Evolutionary conservation across 805 yeast genomes (phyloP).

Genomic region (Cyberlindnera mrakii): DNA sequence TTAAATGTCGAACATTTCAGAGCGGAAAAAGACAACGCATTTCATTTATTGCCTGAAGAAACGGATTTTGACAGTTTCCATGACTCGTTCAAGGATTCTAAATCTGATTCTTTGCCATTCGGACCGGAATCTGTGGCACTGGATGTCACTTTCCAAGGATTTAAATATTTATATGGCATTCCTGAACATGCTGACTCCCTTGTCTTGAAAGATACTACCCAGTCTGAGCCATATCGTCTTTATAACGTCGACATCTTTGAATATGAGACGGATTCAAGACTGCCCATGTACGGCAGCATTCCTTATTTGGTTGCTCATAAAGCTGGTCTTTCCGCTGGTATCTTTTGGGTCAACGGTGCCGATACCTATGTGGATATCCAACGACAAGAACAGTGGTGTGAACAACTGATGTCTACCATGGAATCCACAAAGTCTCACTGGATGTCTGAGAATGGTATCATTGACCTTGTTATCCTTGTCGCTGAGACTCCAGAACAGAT

Average conservation of each 20-base stretch:
- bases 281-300: slow-evolving; percentile 94
- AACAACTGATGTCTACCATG: slow-evolving; percentile 4
- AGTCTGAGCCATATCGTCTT: slow-evolving; percentile 71
- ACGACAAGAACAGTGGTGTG: slow-evolving; percentile 11
- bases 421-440: slow-evolving; percentile 60
- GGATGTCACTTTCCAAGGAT: slow-evolving; percentile 64
- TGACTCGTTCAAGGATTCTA: slow-evolving; percentile 67
- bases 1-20: slow-evolving; percentile 84
- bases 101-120: slow-evolving; percentile 56
- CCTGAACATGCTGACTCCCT: slow-evolving; percentile 93
- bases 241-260: slow-evolving; percentile 95
- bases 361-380: slow-evolving; percentile 82
- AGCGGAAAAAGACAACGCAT: slow-evolving; percentile 33
- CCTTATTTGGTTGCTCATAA: slow-evolving; percentile 78
- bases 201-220: slow-evolving; percentile 61
- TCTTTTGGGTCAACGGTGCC: slow-evolving; percentile 90
- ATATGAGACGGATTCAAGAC: slow-evolving; percentile 72
- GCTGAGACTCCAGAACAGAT: slow-evolving; percentile 54
- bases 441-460: slow-evolving; percentile 86
- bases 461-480: slow-evolving; percentile 68
- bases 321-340: slow-evolving; percentile 54
- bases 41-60: slow-evolving; percentile 51
- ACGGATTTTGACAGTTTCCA: slow-evolving; percentile 57
- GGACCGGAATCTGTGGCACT: slow-evolving; percentile 89
- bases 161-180: slow-evolving; percentile 75